phyloP scores from a whole-genome alignment of 371 early-diverging fungal species.

The Dichotomocladium elegans region DNA sequence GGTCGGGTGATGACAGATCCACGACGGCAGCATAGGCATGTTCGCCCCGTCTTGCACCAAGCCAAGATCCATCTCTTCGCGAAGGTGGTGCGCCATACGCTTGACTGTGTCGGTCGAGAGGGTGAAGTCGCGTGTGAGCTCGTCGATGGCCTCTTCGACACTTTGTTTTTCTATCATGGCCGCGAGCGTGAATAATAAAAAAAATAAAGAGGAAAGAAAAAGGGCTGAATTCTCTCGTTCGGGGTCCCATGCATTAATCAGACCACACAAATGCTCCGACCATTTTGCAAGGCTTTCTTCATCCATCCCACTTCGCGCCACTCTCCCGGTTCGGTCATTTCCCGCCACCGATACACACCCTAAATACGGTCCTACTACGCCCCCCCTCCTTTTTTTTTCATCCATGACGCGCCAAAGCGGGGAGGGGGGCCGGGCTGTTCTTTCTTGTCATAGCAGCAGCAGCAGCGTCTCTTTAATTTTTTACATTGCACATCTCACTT shows the following conservation, averaged over 20 bases:
- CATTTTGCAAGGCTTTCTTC: too few species aligned
- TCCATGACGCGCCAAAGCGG: too few species aligned
- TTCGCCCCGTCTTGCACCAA: conserved; percentile 48
- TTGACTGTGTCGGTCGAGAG: conserved; percentile 47
- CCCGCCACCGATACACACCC: too few species aligned
- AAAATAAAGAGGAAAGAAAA: background rate
- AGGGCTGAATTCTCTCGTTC: background rate
- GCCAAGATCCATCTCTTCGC: conserved; percentile 67
- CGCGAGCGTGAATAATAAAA: background rate
- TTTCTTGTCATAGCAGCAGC: too few species aligned
- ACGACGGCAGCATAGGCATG: conserved; percentile 66
- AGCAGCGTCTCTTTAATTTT: too few species aligned
- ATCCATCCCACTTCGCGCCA: too few species aligned
- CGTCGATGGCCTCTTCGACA: conserved; percentile 7
- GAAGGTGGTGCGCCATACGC: conserved; percentile 52
- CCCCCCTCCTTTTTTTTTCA: too few species aligned
- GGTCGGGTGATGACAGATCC: conserved; percentile 55
- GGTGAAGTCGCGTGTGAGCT: conserved; percentile 40
- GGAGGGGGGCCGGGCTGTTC: too few species aligned
- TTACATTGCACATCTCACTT: too few species aligned
- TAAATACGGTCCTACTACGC: too few species aligned
- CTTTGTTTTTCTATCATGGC: background rate
- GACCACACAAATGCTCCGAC: conserved; percentile 7
- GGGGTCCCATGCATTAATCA: background rate
- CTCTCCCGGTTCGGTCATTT: too few species aligned